Evolutionary conservation across 1,284 basidiomycete species (phyloP).

Genomic region (Clitocybe nebularis): DNA sequence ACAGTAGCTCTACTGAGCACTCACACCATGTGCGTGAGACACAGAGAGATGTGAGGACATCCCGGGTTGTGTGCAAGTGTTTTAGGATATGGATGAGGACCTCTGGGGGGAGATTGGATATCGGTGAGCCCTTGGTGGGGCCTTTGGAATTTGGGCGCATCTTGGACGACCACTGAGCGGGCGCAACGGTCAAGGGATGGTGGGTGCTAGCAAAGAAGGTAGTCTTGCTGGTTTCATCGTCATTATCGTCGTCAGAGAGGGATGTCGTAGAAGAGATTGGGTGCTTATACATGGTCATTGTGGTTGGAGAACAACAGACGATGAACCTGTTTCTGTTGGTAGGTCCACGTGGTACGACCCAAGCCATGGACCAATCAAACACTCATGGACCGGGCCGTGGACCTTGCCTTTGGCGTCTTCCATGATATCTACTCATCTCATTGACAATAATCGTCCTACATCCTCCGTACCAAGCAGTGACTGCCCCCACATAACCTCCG

Average conservation of each 20-base stretch:
- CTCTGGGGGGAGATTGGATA: constrained; percentile 77
- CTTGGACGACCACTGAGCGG: constrained; percentile 63
- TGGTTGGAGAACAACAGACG: constrained; percentile 21
- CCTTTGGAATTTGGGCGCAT: constrained; percentile 23
- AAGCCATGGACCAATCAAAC: no score
- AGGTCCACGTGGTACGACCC: constrained; percentile 18
- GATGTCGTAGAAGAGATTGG: constrained; percentile 52
- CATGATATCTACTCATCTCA: constrained; percentile 2
- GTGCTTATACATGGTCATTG: constrained; percentile 49
- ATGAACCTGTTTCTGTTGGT: constrained; percentile 9
- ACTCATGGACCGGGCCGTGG: neutral
- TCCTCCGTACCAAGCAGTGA: no score
- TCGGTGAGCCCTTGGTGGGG: constrained; percentile 37
- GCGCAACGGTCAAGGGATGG: constrained; percentile 39
- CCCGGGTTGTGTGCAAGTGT: constrained; percentile 70
- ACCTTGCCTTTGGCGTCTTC: neutral
- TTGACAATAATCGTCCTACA: neutral
- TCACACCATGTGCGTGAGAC: constrained; percentile 95
- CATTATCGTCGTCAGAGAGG: constrained; percentile 62
- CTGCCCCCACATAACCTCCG: neutral
- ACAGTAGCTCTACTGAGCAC: constrained; percentile 91
- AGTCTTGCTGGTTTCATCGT: constrained; percentile 53
- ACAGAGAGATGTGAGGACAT: constrained; percentile 74
- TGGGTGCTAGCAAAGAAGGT: constrained; percentile 42
- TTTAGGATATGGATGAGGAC: constrained; percentile 92